Base-by-base conservation (phyloP, 495 filamentous ascomycete genomes). In the Poronia punctata region DNA sequence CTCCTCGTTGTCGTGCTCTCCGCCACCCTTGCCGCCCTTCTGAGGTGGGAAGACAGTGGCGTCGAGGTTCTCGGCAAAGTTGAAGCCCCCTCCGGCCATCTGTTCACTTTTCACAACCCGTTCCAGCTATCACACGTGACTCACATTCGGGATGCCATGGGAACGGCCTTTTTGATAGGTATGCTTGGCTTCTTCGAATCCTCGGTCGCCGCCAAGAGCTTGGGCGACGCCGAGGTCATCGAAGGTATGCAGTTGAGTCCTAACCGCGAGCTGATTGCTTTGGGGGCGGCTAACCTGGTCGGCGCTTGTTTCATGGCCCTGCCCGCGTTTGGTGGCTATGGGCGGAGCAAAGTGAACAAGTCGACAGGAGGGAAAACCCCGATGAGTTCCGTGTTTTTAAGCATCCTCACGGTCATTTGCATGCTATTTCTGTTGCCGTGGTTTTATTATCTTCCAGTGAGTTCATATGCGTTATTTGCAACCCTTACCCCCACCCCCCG, bases 111-210 rank as follows among this genome's bases (percentile, higher is more conserved):
- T 52, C 74, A 82, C 37, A 95, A 88, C 74, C 93, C 92, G 0
- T 88, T 95, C 58, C 75, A 80, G 31, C 57, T 78, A 10, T 62
- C 73, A 18, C 74, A 89, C 39, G 80, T 96, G 68, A 72, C 79
- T 10, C 79, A 95, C 53, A 79, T 95, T 28, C 78, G 80, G n/a
- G 82, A 88, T 39, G 83, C 88, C 10, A 81, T 95, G 74, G 80
- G 84, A 43, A 96, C 93, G 1, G 82, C 92, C 0, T 94, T 99
- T 50, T 68, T 97, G 21, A 96, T 99, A 40, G 86, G 88, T 3
- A 70, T 99, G 15, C 78, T 99, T 5, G 92, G 92, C 14, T 99
- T 99, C 70, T 99, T 99, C 51, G 92, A 99, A 67, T 94, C 86
- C 18, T 94, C 88, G 0, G 88, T 99, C n/a, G 92, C 92, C 1